These are phyloP conservation scores for Eutrema heterophyllum DNA, from an alignment of 345 rosid species.

Conservation along the genomic window DNA sequence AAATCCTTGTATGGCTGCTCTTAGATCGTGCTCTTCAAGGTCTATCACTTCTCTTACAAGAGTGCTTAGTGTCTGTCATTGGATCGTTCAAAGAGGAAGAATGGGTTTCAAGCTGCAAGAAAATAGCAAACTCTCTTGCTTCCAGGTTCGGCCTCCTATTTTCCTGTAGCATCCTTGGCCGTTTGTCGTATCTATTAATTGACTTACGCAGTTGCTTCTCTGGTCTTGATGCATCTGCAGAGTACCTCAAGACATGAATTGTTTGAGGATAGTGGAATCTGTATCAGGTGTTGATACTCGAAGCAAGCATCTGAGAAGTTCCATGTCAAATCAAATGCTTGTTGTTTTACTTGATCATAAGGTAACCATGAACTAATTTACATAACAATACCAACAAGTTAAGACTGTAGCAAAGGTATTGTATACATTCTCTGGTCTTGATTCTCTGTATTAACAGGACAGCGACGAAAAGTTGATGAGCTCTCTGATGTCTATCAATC, in stretches of 20 bases:
- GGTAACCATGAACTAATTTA: constrained; percentile 34
- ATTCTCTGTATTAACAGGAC: constrained; percentile 35
- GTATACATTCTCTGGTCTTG: constrained; percentile 6
- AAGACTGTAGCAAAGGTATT: neutral
- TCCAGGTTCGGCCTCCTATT: constrained; percentile 40
- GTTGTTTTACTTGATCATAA: constrained; percentile 45
- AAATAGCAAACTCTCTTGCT: constrained; percentile 61
- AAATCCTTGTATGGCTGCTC: constrained; percentile 40
- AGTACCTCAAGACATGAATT: constrained; percentile 69
- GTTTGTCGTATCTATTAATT: neutral
- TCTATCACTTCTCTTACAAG: constrained; percentile 43
- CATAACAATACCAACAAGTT: neutral
- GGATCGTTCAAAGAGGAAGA: constrained; percentile 64
- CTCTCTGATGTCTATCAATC: constrained; percentile 46
- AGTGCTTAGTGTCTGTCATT: constrained; percentile 47
- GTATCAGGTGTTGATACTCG: constrained; percentile 51
- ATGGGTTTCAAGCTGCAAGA: constrained; percentile 63
- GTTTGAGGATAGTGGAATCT: constrained; percentile 71
- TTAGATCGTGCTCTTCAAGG: constrained; percentile 70
- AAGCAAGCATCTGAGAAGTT: constrained; percentile 61
- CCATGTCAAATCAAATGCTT: constrained; percentile 54
- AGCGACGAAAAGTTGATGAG: constrained; percentile 53
- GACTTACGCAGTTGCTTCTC: neutral
- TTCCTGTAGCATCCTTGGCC: constrained; percentile 1
- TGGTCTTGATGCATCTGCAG: constrained; percentile 38